Base-by-base conservation (phyloP, 169 alveolate species). In the Plasmodium chabaudi region DNA sequence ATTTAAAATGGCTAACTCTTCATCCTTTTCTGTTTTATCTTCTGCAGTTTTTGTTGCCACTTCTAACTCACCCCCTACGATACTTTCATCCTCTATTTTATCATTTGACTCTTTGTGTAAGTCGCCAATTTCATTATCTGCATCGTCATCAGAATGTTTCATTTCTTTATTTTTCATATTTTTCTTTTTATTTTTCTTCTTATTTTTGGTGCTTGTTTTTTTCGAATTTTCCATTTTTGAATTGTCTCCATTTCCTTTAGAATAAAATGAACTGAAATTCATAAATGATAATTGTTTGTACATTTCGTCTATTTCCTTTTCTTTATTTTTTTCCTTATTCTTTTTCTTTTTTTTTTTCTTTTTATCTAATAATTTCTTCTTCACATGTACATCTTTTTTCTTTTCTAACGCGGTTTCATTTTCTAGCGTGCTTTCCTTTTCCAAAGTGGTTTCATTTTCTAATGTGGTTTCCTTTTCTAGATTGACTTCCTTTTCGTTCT, bases 221-320 rank as follows among this genome's bases (percentile, higher is more conserved):
- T 56, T 5, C 23, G 46, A 65, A 34, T 5, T n/a, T 4, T 3
- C 27, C 2, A 39, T 9, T 25, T 68, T 44, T 34, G 61, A 44
- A 15, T 68, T 68, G 4, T 19, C 19, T 17, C 12, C 72, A 47
- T 72, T 72, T 64, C 42, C 34, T 9, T 39, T 49, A 13, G 9
- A 12, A 19, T 71, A 13, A 27, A 60, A 53, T 21, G 63, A 75
- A 21, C 60, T 67, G 21, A 75, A 75, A 34, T 75, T 75, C 17
- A 75, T 17, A 13, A 60, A 17, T 6, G 88, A 75, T 49, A 75
- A 39, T 25, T 75, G 44, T 10, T 63, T 75, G 55, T 75, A 75
- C 88, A 75, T 75, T 21, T 61, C 47, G 63, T 60, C 88, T 25
- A 72, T 72, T 72, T 27, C 47, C 27, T 60, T 72, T 55, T 72